Base-by-base conservation (phyloP, 148 eudicot genomes). In the Arctostaphylos glauca region DNA sequence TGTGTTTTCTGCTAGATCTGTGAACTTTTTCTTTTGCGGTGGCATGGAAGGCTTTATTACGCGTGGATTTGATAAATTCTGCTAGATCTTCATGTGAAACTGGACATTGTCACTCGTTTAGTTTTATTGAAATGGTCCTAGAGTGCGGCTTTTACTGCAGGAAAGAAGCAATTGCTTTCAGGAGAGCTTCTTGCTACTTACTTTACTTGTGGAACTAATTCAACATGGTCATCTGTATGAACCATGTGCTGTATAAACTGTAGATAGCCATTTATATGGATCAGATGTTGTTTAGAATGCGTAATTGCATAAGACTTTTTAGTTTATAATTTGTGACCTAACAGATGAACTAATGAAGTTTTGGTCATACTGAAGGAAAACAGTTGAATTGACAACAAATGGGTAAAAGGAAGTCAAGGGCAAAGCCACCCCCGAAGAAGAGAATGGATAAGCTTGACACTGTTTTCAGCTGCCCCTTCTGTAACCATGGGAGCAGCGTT, bases 381-480 rank as follows among this genome's bases (percentile, higher is more conserved):
- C 6, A 62, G 15, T 50, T 64, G 82, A 82, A 46, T 77, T 85
- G 83, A 79, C 38, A 21, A 76, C 13, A 47, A 18, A 95, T 95
- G 98, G 98, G 97, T 74, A 95, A 93, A 86, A 93, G 97, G 87
- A 95, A 95, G 90, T 93, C 98, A 47, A 93, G 93, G 81, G 92
- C 98, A 2, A 95, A 95, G 95, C 97, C 97, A 47, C 77, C 94
- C n/a, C 87, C 98, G 43, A 95, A 89, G 94, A 95, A 95, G 91
- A 84, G 93, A 76, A 91, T 90, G 90, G 96, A 92, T 84, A 93
- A 93, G 89, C 98, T 95, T 66, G 98, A 92, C 81, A 93, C 98
- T 77, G 95, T 95, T 80, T 95, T 95, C 78, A 88, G 94, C 68
- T 95, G 98, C 62, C 98, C 97, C 52, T 95, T 95, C 88, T 95